Percentiles rank a stretch among this genome's conserved stretches.
phyloP scores from a whole-genome alignment of 768 basidiomycete species.

The Leccinellum rugosiceps region DNA sequence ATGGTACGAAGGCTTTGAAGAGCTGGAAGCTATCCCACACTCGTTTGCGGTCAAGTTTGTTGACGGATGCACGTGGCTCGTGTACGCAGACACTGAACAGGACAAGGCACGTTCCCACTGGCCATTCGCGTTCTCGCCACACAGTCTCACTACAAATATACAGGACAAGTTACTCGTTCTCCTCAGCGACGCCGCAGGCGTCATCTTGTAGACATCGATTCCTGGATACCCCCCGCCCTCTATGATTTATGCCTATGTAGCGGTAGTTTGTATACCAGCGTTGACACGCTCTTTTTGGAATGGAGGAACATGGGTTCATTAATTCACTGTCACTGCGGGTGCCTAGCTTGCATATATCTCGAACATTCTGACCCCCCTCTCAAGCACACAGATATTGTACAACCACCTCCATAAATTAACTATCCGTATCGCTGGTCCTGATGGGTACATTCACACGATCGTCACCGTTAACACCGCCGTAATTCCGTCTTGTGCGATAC shows the following conservation, averaged over 20 bases:
- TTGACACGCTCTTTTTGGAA: not conserved
- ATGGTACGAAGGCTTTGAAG: constrained; percentile 67
- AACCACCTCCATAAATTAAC: not conserved
- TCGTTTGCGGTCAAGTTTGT: constrained; percentile 66
- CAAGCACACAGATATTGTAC: not conserved
- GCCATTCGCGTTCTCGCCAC: not conserved
- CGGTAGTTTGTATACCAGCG: constrained; percentile 13
- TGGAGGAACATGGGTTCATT: not conserved
- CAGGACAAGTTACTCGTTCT: constrained; percentile 29
- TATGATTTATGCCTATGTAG: constrained; percentile 14
- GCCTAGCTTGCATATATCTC: not conserved
- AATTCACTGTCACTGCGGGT: not conserved
- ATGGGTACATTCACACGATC: constrained; percentile 32
- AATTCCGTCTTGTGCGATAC: constrained; percentile 58
- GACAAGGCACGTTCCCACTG: constrained; percentile 47
- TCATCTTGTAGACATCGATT: constrained; percentile 26
- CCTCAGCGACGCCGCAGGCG: constrained; percentile 28
- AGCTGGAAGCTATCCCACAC: constrained; percentile 59
- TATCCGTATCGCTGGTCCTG: not conserved
- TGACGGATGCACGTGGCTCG: constrained; percentile 48
- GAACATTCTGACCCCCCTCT: no score
- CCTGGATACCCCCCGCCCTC: constrained; percentile 9
- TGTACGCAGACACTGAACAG: constrained; percentile 60
- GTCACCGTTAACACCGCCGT: constrained; percentile 54
- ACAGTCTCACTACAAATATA: not conserved